A percentile compares a stretch with the other conserved stretches of the same genome.
Conservation (phyloP, 2,329 filamentous ascomycete genomes). For the Endoconidiophora laricicola region DNA sequence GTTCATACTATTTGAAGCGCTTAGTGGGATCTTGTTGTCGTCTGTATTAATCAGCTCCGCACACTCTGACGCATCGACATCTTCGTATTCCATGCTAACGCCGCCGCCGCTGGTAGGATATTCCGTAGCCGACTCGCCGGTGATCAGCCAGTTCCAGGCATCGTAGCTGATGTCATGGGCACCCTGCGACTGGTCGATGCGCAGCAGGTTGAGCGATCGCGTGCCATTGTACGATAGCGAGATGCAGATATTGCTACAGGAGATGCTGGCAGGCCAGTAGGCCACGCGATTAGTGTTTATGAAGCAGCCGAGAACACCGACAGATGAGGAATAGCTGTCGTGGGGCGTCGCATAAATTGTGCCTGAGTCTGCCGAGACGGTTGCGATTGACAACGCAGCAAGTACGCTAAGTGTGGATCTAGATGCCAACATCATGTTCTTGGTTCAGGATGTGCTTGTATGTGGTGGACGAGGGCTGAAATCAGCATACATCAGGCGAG, state of each 20-base stretch:
- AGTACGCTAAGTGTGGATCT: background rate
- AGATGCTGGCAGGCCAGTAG: conserved; percentile 38
- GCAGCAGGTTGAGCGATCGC: conserved; percentile 38
- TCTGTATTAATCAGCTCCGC: conserved; percentile 31
- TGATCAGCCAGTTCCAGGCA: conserved; percentile 41
- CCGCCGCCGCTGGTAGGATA: conserved; percentile 32
- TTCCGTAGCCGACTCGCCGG: conserved; percentile 30
- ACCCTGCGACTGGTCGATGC: conserved; percentile 37
- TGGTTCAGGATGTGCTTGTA: too few species aligned
- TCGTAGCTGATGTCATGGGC: conserved; percentile 45
- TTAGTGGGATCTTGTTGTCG: conserved; percentile 34
- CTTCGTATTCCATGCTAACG: conserved; percentile 33
- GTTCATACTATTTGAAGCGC: conserved; percentile 40
- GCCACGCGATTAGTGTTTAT: conserved; percentile 43
- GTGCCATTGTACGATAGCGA: conserved; percentile 29
- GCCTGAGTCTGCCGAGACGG: conserved; percentile 17
- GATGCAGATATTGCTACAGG: conserved; percentile 41
- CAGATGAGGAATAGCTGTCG: conserved; percentile 36
- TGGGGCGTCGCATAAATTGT: conserved; percentile 33
- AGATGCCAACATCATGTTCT: too few species aligned
- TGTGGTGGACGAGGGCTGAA: too few species aligned
- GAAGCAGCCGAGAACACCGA: conserved; percentile 43
- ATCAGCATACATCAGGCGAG: too few species aligned
- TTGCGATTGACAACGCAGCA: conserved; percentile 7
- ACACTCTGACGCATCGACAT: conserved; percentile 32